A percentile compares a stretch with the other conserved stretches of the same genome.
phyloP scores from a whole-genome alignment of 2,329 filamentous ascomycete species.

The Hypomyces rosellus region DNA sequence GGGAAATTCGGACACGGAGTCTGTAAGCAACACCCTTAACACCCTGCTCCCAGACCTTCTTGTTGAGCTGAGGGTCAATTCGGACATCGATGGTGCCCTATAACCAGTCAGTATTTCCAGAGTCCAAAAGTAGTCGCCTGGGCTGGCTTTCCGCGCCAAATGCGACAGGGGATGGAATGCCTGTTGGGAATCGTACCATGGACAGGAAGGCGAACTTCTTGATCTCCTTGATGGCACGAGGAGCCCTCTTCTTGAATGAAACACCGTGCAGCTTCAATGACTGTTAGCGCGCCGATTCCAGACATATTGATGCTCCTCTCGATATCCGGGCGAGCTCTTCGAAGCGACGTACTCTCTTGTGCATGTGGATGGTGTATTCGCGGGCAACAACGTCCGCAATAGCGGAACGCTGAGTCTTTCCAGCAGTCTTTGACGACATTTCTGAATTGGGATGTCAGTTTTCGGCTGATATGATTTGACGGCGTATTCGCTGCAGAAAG shows the following conservation, averaged over 20 bases:
- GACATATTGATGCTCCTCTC: neutral
- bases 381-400: slow-evolving; percentile 98
- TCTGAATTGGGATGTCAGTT: slow-evolving; percentile 27
- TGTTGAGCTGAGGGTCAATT: slow-evolving; percentile 97
- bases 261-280: slow-evolving; percentile 79
- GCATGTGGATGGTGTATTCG: slow-evolving; percentile 99
- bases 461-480: neutral
- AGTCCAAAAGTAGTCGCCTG: neutral
- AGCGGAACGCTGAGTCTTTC: slow-evolving; percentile 67
- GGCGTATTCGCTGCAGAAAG: too few species aligned
- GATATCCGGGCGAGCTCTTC: slow-evolving; percentile 7
- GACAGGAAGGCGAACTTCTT: slow-evolving; percentile 85
- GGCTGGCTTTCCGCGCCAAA: neutral
- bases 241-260: slow-evolving; percentile 99
- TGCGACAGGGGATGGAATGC: neutral
- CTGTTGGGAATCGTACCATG: slow-evolving; percentile 66
- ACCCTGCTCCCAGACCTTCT: slow-evolving; percentile 99
- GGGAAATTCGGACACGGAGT: slow-evolving; percentile 95
- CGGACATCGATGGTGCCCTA: slow-evolving; percentile 97
- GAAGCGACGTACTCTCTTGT: slow-evolving; percentile 65
- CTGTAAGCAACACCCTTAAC: slow-evolving; percentile 98
- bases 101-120: slow-evolving; percentile 16
- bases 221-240: slow-evolving; percentile 99
- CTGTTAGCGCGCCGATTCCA: slow-evolving; percentile 7
- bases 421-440: slow-evolving; percentile 38